Conservation (phyloP, 2,329 filamentous ascomycete species). For the Neopestalotiopsis clavispora region DNA sequence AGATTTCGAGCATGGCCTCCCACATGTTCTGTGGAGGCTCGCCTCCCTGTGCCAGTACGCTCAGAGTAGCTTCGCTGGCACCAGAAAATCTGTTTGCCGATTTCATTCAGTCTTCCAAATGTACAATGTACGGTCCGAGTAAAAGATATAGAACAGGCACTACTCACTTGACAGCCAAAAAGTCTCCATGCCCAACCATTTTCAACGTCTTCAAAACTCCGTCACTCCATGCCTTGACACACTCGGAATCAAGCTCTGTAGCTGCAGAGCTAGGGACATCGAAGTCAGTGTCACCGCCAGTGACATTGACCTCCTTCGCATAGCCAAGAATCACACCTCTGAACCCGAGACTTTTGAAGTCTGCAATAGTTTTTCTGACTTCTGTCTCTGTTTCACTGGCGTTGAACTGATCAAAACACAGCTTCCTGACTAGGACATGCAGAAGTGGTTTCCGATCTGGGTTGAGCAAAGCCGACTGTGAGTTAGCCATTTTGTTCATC, state of each 20-base stretch:
- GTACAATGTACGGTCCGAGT: too few species aligned
- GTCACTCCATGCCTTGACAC: background rate
- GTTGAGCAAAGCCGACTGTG: background rate
- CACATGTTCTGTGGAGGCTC: background rate
- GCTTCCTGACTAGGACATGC: background rate
- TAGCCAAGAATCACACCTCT: slow-evolving; percentile 3
- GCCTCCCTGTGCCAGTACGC: background rate
- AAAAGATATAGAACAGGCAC: background rate
- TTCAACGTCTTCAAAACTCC: background rate
- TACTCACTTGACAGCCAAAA: slow-evolving; percentile 9
- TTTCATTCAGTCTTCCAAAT: background rate
- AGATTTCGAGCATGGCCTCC: slow-evolving; percentile 6
- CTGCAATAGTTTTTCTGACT: background rate
- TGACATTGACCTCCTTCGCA: background rate
- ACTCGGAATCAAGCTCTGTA: background rate
- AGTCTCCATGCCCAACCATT: background rate
- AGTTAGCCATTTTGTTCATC: slow-evolving; percentile 6
- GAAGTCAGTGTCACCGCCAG: background rate
- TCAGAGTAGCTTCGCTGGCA: background rate
- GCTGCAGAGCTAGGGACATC: background rate
- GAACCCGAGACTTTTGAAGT: background rate
- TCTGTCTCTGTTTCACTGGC: background rate
- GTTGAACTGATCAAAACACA: background rate
- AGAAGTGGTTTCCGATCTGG: background rate
- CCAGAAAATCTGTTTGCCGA: background rate